These are phyloP conservation scores for Geotrichum carabidarum DNA, from an alignment of 1,139 yeast genomes.

Conservation along the genomic window DNA sequence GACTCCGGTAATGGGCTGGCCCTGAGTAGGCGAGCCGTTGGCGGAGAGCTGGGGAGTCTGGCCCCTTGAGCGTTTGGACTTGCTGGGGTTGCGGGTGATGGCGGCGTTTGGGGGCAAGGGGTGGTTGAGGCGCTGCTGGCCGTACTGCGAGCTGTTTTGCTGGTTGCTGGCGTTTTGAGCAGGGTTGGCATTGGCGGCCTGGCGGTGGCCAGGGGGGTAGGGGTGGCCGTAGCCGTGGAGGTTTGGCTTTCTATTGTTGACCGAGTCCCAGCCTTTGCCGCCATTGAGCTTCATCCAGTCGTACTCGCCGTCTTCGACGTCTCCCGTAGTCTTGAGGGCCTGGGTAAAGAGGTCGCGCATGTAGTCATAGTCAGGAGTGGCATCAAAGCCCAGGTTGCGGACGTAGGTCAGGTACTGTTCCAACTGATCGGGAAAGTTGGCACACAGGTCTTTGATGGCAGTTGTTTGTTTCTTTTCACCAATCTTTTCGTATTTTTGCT, in stretches of 20 bases:
- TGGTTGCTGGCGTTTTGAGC: conserved; percentile 1
- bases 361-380: conserved; percentile 90
- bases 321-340: conserved; percentile 65
- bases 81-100: conserved; percentile 33
- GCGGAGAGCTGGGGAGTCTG: conserved; percentile 16
- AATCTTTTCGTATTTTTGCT: conserved; percentile 92
- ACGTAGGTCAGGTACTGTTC: conserved; percentile 82
- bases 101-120: conserved; percentile 34
- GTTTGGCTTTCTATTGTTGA: conserved; percentile 79
- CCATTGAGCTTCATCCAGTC: conserved; percentile 94
- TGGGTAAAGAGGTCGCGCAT: conserved; percentile 70
- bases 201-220: conserved; percentile 43
- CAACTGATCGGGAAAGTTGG: conserved; percentile 79
- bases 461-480: conserved; percentile 92
- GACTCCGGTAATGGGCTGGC: background rate
- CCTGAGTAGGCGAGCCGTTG: background rate
- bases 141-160: conserved; percentile 3
- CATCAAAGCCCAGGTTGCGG: conserved; percentile 80
- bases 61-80: conserved; percentile 31
- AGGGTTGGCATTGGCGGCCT: background rate
- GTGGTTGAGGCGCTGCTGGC: conserved; percentile 22
- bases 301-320: conserved; percentile 75
- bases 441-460: conserved; percentile 69
- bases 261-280: conserved; percentile 88
- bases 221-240: conserved; percentile 85